Conservation (phyloP, 495 filamentous ascomycete genomes). For the Corynascus novoguineensis region DNA sequence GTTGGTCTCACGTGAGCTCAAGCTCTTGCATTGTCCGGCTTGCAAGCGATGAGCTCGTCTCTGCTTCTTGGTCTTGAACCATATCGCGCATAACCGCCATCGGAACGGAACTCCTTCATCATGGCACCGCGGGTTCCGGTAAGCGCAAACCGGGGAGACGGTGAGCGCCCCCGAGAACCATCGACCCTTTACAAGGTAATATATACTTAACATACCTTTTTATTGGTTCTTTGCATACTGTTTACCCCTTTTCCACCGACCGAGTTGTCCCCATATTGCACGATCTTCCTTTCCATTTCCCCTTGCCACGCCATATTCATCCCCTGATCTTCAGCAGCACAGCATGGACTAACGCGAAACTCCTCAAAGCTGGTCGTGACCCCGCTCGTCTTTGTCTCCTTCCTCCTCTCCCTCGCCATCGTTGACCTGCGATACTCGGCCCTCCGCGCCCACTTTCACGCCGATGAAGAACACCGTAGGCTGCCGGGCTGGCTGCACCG, state of each 20-base stretch:
- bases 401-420: slow-evolving; percentile 47
- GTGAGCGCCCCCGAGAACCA: slow-evolving; percentile 15
- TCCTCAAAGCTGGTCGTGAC: slow-evolving; percentile 39
- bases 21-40: background rate
- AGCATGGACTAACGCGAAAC: background rate
- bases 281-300: background rate
- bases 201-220: no score
- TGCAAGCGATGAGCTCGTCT: background rate
- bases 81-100: background rate
- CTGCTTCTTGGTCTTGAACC: no score
- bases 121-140: slow-evolving; percentile 15
- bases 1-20: background rate
- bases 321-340: background rate
- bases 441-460: slow-evolving; percentile 35
- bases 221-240: no score
- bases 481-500: slow-evolving; percentile 39
- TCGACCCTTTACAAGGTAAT: slow-evolving; percentile 38
- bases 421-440: slow-evolving; percentile 43
- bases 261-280: background rate
- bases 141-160: slow-evolving; percentile 23
- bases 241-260: no score
- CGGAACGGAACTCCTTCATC: background rate
- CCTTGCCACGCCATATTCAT: background rate
- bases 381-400: slow-evolving; percentile 46
- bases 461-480: slow-evolving; percentile 23